A percentile compares a stretch with the other conserved stretches of the same genome.
phyloP scores from a whole-genome alignment of 2,329 filamentous ascomycete species.

The Penicillium sp. region DNA sequence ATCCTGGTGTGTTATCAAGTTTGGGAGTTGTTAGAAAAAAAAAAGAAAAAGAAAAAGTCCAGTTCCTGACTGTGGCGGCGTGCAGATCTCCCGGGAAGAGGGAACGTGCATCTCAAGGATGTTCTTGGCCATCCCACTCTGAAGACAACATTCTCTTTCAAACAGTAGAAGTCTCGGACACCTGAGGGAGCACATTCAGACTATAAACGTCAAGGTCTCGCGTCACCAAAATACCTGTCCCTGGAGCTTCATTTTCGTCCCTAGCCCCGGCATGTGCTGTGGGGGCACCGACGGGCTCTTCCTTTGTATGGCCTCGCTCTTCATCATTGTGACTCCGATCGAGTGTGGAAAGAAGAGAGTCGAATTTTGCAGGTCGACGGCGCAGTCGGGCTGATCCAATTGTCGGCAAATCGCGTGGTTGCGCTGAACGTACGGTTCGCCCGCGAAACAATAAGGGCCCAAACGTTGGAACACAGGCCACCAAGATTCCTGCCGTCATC shows the following conservation, averaged over 20 bases:
- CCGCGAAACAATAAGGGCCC: constrained; percentile 17
- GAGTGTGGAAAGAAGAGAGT: constrained; percentile 1
- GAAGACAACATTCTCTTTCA: neutral
- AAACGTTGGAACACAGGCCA: constrained; percentile 16
- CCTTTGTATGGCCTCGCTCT: neutral
- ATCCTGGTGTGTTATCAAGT: neutral
- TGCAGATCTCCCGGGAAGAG: neutral
- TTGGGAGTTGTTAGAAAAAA: neutral
- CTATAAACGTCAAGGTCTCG: constrained; percentile 5
- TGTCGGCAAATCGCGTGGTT: constrained; percentile 7
- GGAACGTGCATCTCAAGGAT: neutral
- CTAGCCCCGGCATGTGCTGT: neutral
- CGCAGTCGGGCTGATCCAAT: constrained; percentile 5
- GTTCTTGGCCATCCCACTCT: neutral
- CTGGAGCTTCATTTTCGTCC: neutral
- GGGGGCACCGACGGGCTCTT: neutral
- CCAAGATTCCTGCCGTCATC: constrained; percentile 15
- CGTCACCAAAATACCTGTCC: constrained; percentile 2
- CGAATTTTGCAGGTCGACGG: constrained; percentile 2
- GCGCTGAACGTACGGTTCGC: neutral
- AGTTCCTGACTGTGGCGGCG: neutral
- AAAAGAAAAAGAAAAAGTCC: neutral
- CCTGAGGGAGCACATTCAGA: neutral
- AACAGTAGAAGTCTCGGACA: neutral
- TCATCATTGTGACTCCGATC: constrained; percentile 1